Evolutionary conservation across 352 stramenopile species (phyloP), one percentile per base, ranked within the genome.

Genomic region (Globisporangium recalcitrans): DNA sequence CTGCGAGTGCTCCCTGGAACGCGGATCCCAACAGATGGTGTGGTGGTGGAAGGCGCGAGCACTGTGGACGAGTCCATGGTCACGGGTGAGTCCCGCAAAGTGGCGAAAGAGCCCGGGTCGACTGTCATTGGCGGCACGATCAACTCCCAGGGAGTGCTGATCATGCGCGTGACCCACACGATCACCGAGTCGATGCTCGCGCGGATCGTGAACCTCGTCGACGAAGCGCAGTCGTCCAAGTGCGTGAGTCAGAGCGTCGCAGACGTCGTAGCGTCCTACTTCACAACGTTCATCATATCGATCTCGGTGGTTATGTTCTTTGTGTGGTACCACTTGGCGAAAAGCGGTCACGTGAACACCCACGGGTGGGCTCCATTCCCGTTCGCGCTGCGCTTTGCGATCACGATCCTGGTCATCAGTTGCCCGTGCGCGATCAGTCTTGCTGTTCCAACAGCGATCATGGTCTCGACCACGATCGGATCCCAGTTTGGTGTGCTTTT

Each of bases 401-500:
- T 93, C 68, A 89, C 84, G 6, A 75, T 93, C 31, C 63, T 93
- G 13, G 80, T 90, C 16, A 90, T 93, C 64, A 90, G 80, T 58
- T 90, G 82, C 31, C 84, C 84, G 4, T 90, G 82, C 40, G 84
- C 84, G 7, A 88, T 93, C 62, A 88, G 82, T 49, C 71, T 93
- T 9, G 82, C 82, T 1, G 78, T 90, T 8, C 82, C 82, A 9
- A 93, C 82, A 54, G 83, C 82, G 32, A 82, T 91, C 19, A 85
- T 93, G 78, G 84, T 95, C 7, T 77, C 81, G 3, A 92, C 80
- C 10, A 87, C 84, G 13, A 84, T 92, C 60, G 85, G 85, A 6
- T 88, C 85, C 9, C 81, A 90, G 46, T 78, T 84, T 58, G 86
- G 86, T 22, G 79, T 95, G 21, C 77, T 95, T 8, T 91, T 93